Evolutionary conservation across 148 eudicot genomes (phyloP).

Genomic region (Chenopodium quinoa): DNA sequence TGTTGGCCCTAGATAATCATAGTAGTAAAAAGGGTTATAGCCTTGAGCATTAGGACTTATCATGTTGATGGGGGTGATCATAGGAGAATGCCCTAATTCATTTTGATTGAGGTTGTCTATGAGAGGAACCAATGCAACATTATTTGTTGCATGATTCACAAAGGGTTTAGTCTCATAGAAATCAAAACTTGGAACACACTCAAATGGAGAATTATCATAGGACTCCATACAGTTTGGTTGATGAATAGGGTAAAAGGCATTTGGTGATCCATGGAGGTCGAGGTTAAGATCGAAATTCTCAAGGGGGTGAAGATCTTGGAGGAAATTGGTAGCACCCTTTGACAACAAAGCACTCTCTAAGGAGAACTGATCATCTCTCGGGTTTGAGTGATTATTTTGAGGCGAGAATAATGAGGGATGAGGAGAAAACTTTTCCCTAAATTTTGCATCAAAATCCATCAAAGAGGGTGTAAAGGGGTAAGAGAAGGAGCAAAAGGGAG

Average conservation of each 20-base stretch:
- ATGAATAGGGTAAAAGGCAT: conserved; percentile 31
- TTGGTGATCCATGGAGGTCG: conserved; percentile 28
- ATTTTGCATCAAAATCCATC: conserved; percentile 45
- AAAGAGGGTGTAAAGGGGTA: background rate
- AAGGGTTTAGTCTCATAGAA: conserved; percentile 49
- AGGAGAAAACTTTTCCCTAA: conserved; percentile 30
- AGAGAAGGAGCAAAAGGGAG: conserved; percentile 18
- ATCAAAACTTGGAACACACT: conserved; percentile 32
- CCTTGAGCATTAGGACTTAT: conserved; percentile 15
- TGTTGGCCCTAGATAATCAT: conserved; percentile 31
- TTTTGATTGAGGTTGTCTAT: conserved; percentile 24
- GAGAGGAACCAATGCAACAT: conserved; percentile 24
- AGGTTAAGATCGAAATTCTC: conserved; percentile 36
- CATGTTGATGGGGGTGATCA: conserved; percentile 23
- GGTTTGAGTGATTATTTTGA: conserved; percentile 25
- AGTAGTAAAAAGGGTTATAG: conserved; percentile 19
- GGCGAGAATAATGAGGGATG: conserved; percentile 17
- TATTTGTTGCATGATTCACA: conserved; percentile 16
- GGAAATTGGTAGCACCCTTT: conserved; percentile 23
- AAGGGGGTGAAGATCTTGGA: conserved; percentile 48
- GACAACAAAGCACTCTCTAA: conserved; percentile 28
- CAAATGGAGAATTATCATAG: conserved; percentile 30
- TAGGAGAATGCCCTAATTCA: conserved; percentile 30
- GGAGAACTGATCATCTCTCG: conserved; percentile 31
- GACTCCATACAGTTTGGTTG: conserved; percentile 38